A percentile compares a stretch with the other conserved stretches of the same genome.
Conservation (phyloP, 208 protist species). For the Herpetomonas muscarum region DNA sequence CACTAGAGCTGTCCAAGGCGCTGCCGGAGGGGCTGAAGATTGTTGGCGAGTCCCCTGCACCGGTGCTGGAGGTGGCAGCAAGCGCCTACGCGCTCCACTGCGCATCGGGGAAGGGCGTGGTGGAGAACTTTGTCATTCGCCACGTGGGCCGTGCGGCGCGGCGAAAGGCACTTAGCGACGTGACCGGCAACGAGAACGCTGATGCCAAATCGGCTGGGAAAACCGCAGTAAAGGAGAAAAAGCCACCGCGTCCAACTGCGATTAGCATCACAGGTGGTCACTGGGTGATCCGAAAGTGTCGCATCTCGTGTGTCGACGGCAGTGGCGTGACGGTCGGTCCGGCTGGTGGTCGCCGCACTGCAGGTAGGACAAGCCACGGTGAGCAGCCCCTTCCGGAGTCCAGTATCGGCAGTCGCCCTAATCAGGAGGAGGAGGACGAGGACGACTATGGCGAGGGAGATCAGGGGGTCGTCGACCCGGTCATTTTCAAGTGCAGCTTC, state of each 20-base stretch:
- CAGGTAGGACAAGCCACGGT: not conserved
- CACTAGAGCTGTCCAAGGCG: constrained; percentile 40
- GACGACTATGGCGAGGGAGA: constrained; percentile 1
- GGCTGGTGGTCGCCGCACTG: no score
- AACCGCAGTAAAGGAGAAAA: constrained; percentile 18
- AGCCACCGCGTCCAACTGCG: constrained; percentile 48
- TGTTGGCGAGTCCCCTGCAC: constrained; percentile 60
- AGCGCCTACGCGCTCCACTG: constrained; percentile 48
- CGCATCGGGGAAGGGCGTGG: constrained; percentile 45
- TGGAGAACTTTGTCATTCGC: constrained; percentile 80
- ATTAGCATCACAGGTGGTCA: constrained; percentile 63
- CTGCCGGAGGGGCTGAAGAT: constrained; percentile 68
- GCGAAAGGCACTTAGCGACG: not conserved
- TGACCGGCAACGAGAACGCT: not conserved
- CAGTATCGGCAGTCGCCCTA: not conserved
- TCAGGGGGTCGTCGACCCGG: constrained; percentile 26
- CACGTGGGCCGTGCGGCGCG: constrained; percentile 31
- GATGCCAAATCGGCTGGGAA: not conserved
- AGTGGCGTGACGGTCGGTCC: constrained; percentile 54
- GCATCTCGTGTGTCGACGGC: constrained; percentile 67
- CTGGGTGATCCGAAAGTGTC: constrained; percentile 66
- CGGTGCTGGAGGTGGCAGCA: constrained; percentile 58
- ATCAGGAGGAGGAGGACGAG: constrained; percentile 6
- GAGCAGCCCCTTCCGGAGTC: not conserved
- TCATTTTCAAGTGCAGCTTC: constrained; percentile 75